Base-by-base conservation (phyloP, 495 filamentous ascomycete genomes). In the Penicillium flavigenum region DNA sequence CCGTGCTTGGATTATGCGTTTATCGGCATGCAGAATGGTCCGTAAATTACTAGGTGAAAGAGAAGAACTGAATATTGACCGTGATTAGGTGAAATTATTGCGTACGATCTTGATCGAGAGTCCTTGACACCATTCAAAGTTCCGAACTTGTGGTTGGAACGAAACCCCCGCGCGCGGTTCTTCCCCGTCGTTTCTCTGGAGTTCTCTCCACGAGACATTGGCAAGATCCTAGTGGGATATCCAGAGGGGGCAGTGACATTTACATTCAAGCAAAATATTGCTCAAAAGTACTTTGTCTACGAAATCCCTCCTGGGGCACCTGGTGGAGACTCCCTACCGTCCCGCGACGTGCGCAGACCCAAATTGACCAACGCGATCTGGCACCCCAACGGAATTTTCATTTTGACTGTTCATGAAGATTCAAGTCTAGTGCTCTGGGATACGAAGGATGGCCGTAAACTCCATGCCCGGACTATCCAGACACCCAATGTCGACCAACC, bases 381-480 rank as follows among this genome's bases (percentile, higher is more conserved):
- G 94, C 94, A 98, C 74, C 94, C 94, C 1, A 95, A 92, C 26
- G 94, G 94, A 0, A 94, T 89, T 0, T 98, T 98, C 63, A 72
- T 97, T 39, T 68, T 92, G 51, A 96, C 90, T 0, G 87, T 88
- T 11, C 88, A 98, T 63, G 92, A 97, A 59, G 93, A 98, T 67
- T 86, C 86, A 4, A 93, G 87, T 57, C 66, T 98, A 32, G 94
- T 93, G 0, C 84, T 98, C 49, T 98, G 95, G 95, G 95, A 98
- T 76, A 75, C 88, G 3, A 95, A 91, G 61, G 95, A 97, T 65
- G 94, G 92, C 9, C 85, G 91, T 44, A 78, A 94, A 29, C 76
- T 98, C 14, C 83, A 91, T 77, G 91, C 92, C 11, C 77, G 95
- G 60, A 95, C 89, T 4, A 71, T 96, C 22, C 81, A 88, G 59